Conservation (phyloP, 257 asterid species). For the Penstemon eatonii region DNA sequence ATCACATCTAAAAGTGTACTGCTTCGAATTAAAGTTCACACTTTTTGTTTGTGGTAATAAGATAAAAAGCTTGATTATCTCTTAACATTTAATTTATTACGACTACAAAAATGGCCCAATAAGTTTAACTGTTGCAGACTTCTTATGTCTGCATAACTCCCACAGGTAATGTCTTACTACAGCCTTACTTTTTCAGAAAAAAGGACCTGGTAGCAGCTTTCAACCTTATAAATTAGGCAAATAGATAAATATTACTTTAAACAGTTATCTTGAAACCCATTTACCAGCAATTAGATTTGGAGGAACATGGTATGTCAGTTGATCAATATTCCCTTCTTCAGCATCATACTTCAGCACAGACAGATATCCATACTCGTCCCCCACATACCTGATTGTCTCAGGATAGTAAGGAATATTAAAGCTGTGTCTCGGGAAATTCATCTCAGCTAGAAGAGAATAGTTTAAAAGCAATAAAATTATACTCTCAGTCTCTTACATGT, state of each 20-base stretch:
- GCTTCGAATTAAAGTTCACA: slow-evolving; percentile 17
- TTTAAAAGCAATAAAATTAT: slow-evolving; percentile 14
- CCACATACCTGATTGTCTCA: slow-evolving; percentile 63
- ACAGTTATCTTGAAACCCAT: slow-evolving; percentile 30
- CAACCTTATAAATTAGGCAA: slow-evolving; percentile 22
- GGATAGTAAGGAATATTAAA: slow-evolving; percentile 26
- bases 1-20: slow-evolving; percentile 2
- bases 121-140: slow-evolving; percentile 10
- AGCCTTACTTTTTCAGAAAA: slow-evolving; percentile 13
- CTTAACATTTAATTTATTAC: background rate
- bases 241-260: slow-evolving; percentile 17
- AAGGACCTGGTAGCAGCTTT: slow-evolving; percentile 17
- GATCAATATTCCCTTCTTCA: slow-evolving; percentile 58
- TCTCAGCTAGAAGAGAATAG: slow-evolving; percentile 21
- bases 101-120: background rate
- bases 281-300: slow-evolving; percentile 88
- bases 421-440: slow-evolving; percentile 21
- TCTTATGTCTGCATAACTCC: slow-evolving; percentile 5
- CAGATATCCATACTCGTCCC: slow-evolving; percentile 91
- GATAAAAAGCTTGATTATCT: background rate
- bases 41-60: slow-evolving; percentile 1
- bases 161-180: slow-evolving; percentile 9
- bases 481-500: slow-evolving; percentile 63
- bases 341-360: slow-evolving; percentile 80
- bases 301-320: slow-evolving; percentile 72